phyloP scores from a whole-genome alignment of 345 rosid species.

The Streptanthus diversifolius region DNA sequence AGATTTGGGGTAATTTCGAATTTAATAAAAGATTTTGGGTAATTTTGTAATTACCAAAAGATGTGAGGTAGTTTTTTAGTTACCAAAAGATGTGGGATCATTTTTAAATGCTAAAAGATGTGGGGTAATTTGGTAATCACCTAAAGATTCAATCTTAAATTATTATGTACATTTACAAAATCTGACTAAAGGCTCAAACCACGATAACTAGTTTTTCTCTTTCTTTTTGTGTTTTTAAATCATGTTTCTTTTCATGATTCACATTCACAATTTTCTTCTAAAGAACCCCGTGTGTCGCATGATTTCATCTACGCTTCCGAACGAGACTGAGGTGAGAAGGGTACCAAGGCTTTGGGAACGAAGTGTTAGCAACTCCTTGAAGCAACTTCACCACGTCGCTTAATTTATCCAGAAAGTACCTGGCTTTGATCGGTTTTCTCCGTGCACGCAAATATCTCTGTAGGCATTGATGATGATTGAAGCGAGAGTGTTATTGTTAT shows the following conservation, averaged over 20 bases:
- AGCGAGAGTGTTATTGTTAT: constrained; percentile 31
- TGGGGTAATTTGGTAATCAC: no score
- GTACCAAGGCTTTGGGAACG: constrained; percentile 22
- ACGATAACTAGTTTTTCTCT: neutral
- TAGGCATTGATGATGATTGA: constrained; percentile 28
- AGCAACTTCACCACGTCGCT: constrained; percentile 42
- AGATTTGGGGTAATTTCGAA: no score
- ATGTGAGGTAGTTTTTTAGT: no score
- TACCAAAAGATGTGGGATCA: no score
- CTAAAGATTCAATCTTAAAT: no score
- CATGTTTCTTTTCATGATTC: constrained; percentile 16
- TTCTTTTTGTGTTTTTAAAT: constrained; percentile 12
- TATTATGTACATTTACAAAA: constrained; percentile 10
- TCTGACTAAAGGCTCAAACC: constrained; percentile 8
- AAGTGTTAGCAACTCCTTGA: constrained; percentile 37
- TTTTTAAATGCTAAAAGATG: no score
- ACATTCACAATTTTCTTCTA: neutral
- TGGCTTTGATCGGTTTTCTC: constrained; percentile 65
- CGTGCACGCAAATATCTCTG: constrained; percentile 56
- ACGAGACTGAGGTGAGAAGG: constrained; percentile 23
- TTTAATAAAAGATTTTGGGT: no score
- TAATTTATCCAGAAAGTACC: constrained; percentile 51
- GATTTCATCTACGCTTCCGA: constrained; percentile 19
- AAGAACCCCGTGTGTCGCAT: neutral
- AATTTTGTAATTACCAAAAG: no score